phyloP scores from a whole-genome alignment of 208 protist genomes.

The Crithidia sp. region DNA sequence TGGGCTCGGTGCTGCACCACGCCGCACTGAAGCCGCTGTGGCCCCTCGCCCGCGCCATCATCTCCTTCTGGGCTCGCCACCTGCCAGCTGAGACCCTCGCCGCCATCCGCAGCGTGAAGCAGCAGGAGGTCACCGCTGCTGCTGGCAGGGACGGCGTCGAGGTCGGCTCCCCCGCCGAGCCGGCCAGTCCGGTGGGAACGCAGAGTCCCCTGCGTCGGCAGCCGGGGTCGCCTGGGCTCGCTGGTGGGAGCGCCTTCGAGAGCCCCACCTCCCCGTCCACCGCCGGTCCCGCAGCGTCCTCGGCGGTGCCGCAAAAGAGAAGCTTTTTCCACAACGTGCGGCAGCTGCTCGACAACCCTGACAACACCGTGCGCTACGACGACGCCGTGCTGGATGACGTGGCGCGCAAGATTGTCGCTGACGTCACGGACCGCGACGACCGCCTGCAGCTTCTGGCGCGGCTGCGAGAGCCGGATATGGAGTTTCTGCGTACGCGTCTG shows the following conservation, averaged over 20 bases:
- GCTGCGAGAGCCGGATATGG: slow-evolving; percentile 76
- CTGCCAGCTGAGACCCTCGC: slow-evolving; percentile 65
- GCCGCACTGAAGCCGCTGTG: slow-evolving; percentile 54
- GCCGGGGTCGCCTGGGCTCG: neutral
- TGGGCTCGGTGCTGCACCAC: slow-evolving; percentile 61
- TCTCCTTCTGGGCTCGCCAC: slow-evolving; percentile 74
- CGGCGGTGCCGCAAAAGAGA: slow-evolving; percentile 12
- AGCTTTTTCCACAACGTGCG: slow-evolving; percentile 55
- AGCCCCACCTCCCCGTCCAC: slow-evolving; percentile 16
- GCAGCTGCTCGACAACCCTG: slow-evolving; percentile 62
- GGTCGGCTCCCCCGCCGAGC: slow-evolving; percentile 18
- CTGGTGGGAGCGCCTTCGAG: slow-evolving; percentile 22
- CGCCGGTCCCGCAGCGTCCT: neutral
- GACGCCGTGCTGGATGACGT: slow-evolving; percentile 49
- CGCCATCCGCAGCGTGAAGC: slow-evolving; percentile 60
- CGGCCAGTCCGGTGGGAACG: slow-evolving; percentile 19
- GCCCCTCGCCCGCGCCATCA: slow-evolving; percentile 68
- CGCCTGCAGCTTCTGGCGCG: slow-evolving; percentile 87
- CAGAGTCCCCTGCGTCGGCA: slow-evolving; percentile 20
- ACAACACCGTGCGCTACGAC: slow-evolving; percentile 38
- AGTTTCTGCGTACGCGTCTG: slow-evolving; percentile 87
- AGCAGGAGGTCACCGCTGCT: slow-evolving; percentile 26
- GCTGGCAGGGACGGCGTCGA: slow-evolving; percentile 8
- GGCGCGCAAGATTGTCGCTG: slow-evolving; percentile 45
- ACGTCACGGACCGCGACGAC: slow-evolving; percentile 78